Base-by-base conservation (phyloP, 495 filamentous ascomycete species). In the Neurospora sp. region DNA sequence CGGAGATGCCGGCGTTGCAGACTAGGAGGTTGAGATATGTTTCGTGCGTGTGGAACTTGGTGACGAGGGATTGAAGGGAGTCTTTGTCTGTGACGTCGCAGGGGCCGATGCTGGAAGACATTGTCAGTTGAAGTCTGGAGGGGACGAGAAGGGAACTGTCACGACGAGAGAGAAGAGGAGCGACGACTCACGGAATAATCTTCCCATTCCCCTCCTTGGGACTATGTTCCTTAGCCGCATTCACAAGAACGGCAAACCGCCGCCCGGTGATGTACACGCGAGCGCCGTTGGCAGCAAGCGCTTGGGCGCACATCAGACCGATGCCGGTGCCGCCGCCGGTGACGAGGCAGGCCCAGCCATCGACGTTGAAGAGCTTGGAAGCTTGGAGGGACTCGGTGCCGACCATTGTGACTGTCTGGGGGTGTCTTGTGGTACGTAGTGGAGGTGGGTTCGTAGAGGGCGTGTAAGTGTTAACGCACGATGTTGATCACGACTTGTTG, bases 201-300 rank as follows among this genome's bases (percentile, higher is more conserved):
- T 78, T 73, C 0, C 81, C 80, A 9, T 71, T 76, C 0, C 77
- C 77, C 18, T 73, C 72, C 4, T 74, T 59, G 0, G 81, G 81
- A 7, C 80, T 81, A 69, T 83, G 82, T 5, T 74, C 75, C 31
- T 79, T 79, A 1, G 87, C 83, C 11, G 86, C 84, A 48, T 83
- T 82, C 70, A 88, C 82, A 0, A 90, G 85, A 1, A 85, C 81
- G 38, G 89, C 85, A 71, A 83, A 81, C 5, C 89, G 84, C 9
- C 91, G 83, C 31, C 90, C 90, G 7, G 91, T 78, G 75, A 93
- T 91, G 83, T 91, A 93, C 48, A 93, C 88, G 20, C 80, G 78
- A 40, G 91, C 90, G 12, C 91, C 91, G 78, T 91, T 91, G 59
- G 81, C 77, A 1, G 85, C 88, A 5, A 93, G 85, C 4, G 90